Base-by-base conservation (phyloP, 2,329 filamentous ascomycete genomes). In the Sclerotinia minor region DNA sequence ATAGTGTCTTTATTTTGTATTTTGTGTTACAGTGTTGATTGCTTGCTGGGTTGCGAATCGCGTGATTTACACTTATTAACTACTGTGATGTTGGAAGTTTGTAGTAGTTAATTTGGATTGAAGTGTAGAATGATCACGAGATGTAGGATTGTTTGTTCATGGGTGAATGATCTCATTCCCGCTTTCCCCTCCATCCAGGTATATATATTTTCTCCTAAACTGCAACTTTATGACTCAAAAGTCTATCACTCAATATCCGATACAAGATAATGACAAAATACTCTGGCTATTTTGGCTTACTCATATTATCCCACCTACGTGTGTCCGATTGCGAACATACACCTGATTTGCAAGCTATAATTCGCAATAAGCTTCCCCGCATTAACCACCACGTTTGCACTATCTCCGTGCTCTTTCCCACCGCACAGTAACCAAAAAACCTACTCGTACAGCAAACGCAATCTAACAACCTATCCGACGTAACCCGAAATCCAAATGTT, bases 301-400 rank as follows among this genome's bases (percentile, higher is more conserved):
- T 24, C 6, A 29, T 15, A 35, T n/a, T 19, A 54, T 38, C 45
- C 59, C 45, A 61, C 59, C 59, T 50, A 50, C 59, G 44, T n/a
- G 8, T 61, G 17, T 13, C n/a, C 38, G n/a, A 17, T 61, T 50
- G 59, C 59, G 15, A n/a, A n/a, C 8, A 63, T n/a, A 9, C 58
- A n/a, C 44, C 49, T 35, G 19, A 32, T 55, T 19, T 55, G 32
- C 21, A n/a, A 35, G 53, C 11, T 24, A 6, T 32, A 17, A 47
- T 47, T 32, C 41, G 57, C 41, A 60, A 60, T 60, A 35, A 38
- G 11, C 21, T 38, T 57, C 54, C 54, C 54, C 54, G 32, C 53
- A 57, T 57, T 35, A 32, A 3, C 52, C 21, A 3, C 52, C 21
- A 29, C 29, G 9, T 55, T 41, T 17, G 38, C 29, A 35, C 29